phyloP scores from a whole-genome alignment of 1,284 basidiomycete genomes.

The Thecaphora frezii region DNA sequence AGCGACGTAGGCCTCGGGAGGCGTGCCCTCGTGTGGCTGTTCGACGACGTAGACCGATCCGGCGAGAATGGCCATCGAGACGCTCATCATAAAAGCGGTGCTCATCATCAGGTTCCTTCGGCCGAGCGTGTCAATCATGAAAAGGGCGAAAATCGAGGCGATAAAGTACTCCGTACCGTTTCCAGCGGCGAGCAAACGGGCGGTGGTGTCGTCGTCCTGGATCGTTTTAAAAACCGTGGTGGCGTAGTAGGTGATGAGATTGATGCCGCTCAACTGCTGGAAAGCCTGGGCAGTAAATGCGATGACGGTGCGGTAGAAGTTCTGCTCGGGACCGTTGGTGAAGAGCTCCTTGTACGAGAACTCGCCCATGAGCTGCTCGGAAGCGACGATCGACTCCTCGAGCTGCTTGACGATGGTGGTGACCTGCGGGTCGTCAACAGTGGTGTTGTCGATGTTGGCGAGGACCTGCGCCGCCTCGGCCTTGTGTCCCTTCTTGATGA shows the following conservation, averaged over 20 bases:
- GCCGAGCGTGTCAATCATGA: slow-evolving; percentile 65
- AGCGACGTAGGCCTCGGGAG: slow-evolving; percentile 59
- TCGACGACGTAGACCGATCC: slow-evolving; percentile 62
- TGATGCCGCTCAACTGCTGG: slow-evolving; percentile 71
- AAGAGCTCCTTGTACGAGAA: slow-evolving; percentile 65
- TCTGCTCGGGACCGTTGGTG: slow-evolving; percentile 66
- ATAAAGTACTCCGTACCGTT: slow-evolving; percentile 73
- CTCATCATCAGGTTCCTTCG: slow-evolving; percentile 71
- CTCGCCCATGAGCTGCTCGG: slow-evolving; percentile 33
- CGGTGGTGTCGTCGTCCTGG: slow-evolving; percentile 65
- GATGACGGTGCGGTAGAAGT: slow-evolving; percentile 67
- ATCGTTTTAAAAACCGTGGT: slow-evolving; percentile 52
- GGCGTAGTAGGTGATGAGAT: slow-evolving; percentile 69
- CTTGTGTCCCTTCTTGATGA: slow-evolving; percentile 65
- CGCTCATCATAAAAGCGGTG: slow-evolving; percentile 69
- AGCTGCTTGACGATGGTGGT: slow-evolving; percentile 61
- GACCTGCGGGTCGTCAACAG: slow-evolving; percentile 64
- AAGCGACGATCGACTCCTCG: slow-evolving; percentile 44
- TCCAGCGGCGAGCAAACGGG: slow-evolving; percentile 70
- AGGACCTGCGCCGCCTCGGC: slow-evolving; percentile 70
- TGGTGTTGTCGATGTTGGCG: slow-evolving; percentile 67
- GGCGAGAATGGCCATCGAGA: slow-evolving; percentile 68
- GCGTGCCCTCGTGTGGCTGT: slow-evolving; percentile 2
- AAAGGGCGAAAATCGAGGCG: slow-evolving; percentile 67
- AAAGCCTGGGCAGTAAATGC: slow-evolving; percentile 69